Conservation (phyloP, 176 grass and related monocot species). For the Guadua angustifolia region DNA sequence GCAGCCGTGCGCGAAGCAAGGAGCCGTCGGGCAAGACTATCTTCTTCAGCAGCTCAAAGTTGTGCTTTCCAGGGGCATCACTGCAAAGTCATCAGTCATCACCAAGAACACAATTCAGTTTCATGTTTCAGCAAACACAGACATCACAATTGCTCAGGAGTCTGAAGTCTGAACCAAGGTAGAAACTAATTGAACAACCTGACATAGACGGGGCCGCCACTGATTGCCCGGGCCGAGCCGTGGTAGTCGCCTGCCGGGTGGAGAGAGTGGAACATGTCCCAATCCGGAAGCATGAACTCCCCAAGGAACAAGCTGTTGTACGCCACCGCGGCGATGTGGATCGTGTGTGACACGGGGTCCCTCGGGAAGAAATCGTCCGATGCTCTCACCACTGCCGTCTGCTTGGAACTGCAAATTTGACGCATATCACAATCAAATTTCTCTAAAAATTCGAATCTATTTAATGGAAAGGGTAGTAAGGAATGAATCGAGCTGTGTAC, state of each 20-base stretch:
- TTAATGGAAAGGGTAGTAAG: not conserved
- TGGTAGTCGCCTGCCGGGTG: slow-evolving; percentile 92
- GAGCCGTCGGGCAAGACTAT: slow-evolving; percentile 90
- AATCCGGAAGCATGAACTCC: slow-evolving; percentile 97
- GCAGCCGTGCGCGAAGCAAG: slow-evolving; percentile 71
- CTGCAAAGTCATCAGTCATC: slow-evolving; percentile 40
- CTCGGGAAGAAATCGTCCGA: slow-evolving; percentile 94
- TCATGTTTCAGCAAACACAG: not conserved
- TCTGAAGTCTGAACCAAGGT: not conserved
- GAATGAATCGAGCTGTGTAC: slow-evolving; percentile 33
- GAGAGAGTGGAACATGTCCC: slow-evolving; percentile 98
- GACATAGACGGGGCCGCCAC: slow-evolving; percentile 85
- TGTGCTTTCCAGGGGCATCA: slow-evolving; percentile 89
- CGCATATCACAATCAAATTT: not conserved
- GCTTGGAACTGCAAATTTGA: slow-evolving; percentile 64
- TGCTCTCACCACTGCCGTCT: slow-evolving; percentile 88
- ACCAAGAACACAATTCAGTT: slow-evolving; percentile 34
- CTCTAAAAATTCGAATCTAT: not conserved
- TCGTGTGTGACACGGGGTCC: slow-evolving; percentile 86
- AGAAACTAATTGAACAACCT: slow-evolving; percentile 48
- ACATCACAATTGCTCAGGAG: not conserved
- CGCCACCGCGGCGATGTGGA: slow-evolving; percentile 86
- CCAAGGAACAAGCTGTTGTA: slow-evolving; percentile 97
- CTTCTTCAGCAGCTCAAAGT: slow-evolving; percentile 87
- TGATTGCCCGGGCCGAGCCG: slow-evolving; percentile 86